Evolutionary conservation across 2,329 filamentous ascomycete species (phyloP).

Genomic region (Arthrobotrys entomopaga): DNA sequence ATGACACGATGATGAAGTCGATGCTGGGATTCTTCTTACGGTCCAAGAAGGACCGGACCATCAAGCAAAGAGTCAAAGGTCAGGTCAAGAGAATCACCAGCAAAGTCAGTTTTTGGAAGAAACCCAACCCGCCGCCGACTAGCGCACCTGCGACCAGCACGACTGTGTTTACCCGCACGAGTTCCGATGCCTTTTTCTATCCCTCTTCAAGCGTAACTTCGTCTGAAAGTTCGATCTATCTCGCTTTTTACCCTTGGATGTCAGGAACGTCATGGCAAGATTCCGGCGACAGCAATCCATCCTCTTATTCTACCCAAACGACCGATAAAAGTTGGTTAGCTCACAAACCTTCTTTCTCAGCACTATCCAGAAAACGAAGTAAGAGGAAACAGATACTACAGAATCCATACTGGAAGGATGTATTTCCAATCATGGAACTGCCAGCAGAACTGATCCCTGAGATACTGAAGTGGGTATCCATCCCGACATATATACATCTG

Average conservation of each 20-base stretch:
- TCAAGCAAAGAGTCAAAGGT: constrained; percentile 10
- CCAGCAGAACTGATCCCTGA: constrained; percentile 1
- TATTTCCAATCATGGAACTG: constrained; percentile 16
- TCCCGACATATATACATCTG: constrained; percentile 29
- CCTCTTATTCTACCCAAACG: background rate
- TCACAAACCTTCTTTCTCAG: background rate
- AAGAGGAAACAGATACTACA: background rate
- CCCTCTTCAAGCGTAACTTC: background rate
- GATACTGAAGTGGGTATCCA: constrained; percentile 20
- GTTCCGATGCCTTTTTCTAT: too few species aligned
- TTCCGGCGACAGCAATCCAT: background rate
- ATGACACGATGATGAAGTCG: background rate
- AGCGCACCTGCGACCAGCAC: background rate
- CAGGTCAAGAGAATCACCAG: constrained; percentile 10
- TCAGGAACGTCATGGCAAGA: background rate
- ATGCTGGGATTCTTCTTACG: constrained; percentile 4
- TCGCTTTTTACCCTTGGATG: constrained; percentile 1
- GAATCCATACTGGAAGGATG: background rate
- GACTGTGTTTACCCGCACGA: background rate
- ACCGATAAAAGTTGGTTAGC: constrained; percentile 13
- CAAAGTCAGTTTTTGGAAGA: constrained; percentile 13
- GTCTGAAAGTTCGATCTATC: background rate
- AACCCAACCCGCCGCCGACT: background rate
- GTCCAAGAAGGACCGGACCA: background rate
- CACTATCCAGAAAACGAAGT: background rate